These are phyloP conservation scores for Lachnellula occidentalis DNA, from an alignment of 2,329 filamentous ascomycete species.

Conservation along the genomic window DNA sequence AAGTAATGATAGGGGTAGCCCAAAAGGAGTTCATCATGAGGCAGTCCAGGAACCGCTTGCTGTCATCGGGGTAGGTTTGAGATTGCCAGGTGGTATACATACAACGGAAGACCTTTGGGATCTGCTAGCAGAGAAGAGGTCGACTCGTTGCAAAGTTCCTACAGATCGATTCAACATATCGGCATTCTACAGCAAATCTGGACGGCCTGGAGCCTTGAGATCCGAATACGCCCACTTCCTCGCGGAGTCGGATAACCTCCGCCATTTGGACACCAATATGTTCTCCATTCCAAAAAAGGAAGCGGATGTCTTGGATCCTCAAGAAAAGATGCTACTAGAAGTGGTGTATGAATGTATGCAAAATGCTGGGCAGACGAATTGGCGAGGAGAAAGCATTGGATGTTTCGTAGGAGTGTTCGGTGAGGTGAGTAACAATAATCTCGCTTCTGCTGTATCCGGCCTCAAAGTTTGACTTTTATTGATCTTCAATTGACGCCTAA, in stretches of 20 bases:
- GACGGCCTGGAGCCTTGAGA: constrained; percentile 1
- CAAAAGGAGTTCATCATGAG: too few relatives aligned
- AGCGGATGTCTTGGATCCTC: constrained; percentile 22
- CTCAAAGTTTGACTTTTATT: too few relatives aligned
- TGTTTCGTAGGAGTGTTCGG: constrained; percentile 27
- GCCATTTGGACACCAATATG: constrained; percentile 30
- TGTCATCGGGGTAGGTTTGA: constrained; percentile 11
- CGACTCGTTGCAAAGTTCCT: constrained; percentile 13
- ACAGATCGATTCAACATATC: constrained; percentile 7
- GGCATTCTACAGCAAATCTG: constrained; percentile 3
- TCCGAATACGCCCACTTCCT: constrained; percentile 29
- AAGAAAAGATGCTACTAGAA: constrained; percentile 23
- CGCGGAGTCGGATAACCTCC: constrained; percentile 22
- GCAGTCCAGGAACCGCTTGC: constrained; percentile 12
- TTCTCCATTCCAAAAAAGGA: constrained; percentile 29
- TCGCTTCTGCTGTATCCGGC: too few relatives aligned
- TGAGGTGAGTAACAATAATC: too few relatives aligned
- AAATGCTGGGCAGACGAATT: constrained; percentile 17
- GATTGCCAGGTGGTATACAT: constrained; percentile 17
- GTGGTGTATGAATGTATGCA: constrained; percentile 25
- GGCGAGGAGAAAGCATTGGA: constrained; percentile 18
- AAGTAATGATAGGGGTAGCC: too few relatives aligned
- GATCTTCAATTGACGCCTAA: too few relatives aligned
- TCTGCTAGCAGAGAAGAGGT: constrained; percentile 28
- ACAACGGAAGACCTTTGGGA: constrained; percentile 30